A percentile compares a stretch with the other conserved stretches of the same genome.
Conservation (phyloP, 345 rosid genomes). For the Corchorus olitorius region DNA sequence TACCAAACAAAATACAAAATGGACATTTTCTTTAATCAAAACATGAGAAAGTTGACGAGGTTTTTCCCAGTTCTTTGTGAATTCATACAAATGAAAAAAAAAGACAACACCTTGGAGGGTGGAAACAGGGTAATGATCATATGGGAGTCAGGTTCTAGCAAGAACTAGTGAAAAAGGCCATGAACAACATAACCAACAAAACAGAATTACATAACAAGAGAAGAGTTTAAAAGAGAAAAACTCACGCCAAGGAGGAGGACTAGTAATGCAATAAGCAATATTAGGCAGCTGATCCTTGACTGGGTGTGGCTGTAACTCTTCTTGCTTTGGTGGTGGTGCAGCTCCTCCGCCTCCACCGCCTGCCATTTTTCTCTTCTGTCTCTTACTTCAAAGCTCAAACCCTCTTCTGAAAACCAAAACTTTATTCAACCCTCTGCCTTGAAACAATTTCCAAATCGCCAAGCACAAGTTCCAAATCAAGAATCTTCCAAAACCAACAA, state of each 20-base stretch:
- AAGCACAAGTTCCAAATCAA: constrained; percentile 21
- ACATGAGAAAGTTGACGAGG: background rate
- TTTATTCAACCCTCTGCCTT: constrained; percentile 11
- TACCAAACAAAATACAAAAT: background rate
- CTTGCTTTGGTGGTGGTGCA: constrained; percentile 81
- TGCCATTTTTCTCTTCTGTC: constrained; percentile 41
- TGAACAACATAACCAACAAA: constrained; percentile 9
- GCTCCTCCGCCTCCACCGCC: constrained; percentile 63
- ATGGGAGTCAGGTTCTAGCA: background rate
- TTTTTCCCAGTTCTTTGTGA: background rate
- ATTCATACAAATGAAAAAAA: background rate
- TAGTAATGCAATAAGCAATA: constrained; percentile 81
- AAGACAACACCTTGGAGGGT: background rate
- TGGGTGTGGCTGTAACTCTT: constrained; percentile 92
- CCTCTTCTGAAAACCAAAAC: background rate
- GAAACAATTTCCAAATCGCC: constrained; percentile 36
- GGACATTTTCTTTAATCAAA: background rate
- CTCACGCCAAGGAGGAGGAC: constrained; percentile 99
- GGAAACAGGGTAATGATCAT: background rate
- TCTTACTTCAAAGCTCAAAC: background rate
- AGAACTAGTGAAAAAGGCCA: constrained; percentile 11
- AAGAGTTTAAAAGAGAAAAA: background rate
- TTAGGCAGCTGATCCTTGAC: constrained; percentile 82
- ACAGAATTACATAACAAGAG: background rate
- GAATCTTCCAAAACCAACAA: constrained; percentile 26